Conservation (phyloP, 345 rosid genomes). For the Gossypium australe region DNA sequence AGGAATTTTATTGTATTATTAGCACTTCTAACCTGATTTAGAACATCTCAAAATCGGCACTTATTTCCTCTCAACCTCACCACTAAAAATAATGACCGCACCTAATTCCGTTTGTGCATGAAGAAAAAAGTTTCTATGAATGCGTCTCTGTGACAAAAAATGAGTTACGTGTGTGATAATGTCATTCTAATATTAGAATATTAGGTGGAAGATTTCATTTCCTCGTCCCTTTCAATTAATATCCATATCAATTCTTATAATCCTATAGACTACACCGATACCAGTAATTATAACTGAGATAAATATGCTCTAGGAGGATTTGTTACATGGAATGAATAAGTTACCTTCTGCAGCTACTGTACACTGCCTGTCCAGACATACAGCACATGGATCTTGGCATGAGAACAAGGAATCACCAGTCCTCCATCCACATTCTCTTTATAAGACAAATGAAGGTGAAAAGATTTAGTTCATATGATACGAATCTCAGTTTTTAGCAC, state of each 20-base stretch:
- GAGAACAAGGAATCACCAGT: slow-evolving; percentile 36
- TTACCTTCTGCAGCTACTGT: slow-evolving; percentile 81
- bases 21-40: not conserved
- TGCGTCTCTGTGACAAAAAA: not conserved
- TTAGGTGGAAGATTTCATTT: not conserved
- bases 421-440: slow-evolving; percentile 94
- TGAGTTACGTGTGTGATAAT: not conserved
- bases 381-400: slow-evolving; percentile 74
- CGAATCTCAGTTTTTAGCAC: not conserved
- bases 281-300: not conserved
- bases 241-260: not conserved
- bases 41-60: not conserved
- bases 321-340: not conserved
- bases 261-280: not conserved
- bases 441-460: slow-evolving; percentile 10
- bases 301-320: not conserved
- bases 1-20: not conserved
- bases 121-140: not conserved
- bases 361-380: slow-evolving; percentile 83
- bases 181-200: not conserved
- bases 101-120: not conserved
- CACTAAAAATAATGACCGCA: not conserved
- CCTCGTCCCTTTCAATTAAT: not conserved
- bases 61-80: slow-evolving; percentile 2
- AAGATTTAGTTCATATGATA: not conserved